Evolutionary conservation across 2,329 filamentous ascomycete species (phyloP), one percentile per base, ranked within the genome.

Genomic region (Stachybotrys chartarum): DNA sequence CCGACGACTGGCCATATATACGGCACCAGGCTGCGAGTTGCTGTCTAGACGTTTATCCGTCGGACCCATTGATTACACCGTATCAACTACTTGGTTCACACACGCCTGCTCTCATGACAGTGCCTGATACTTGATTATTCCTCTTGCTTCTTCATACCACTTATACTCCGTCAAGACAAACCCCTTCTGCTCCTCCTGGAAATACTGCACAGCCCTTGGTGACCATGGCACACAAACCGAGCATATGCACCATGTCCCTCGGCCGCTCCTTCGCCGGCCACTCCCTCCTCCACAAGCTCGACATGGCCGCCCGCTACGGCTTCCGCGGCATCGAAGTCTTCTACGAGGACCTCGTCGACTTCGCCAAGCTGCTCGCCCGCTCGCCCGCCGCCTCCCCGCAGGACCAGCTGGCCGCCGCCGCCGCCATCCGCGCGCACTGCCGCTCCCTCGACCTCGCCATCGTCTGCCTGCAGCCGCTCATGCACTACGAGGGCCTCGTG

Each of bases 171-270:
- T 24, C 24, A 24, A 24, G 24, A 24, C 24, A 24, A 24, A 4
- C 24, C 24, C 24, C 24, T 24, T 24, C 24, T 24, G 24, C 24
- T 24, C 24, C 2, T 24, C 24, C 24, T 24, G 24, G 24, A 24
- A 24, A 24, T 24, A 42, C 10, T 10, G 14, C 35, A 42, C 14
- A 42, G 14, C 14, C 8, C 35, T 42, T 42, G 35, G 10, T 14
- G 62, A 71, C 56, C 32, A 81, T 81, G 78, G 66, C 78, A 58
- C 83, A 78, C 68, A 79, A 78, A 60, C 79, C 86, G 60, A 87
- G 79, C 45, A 91, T 93, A 65, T 85, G 85, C 56, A 88, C 87
- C 59, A 89, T 91, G 79, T 91, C 87, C 51, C 78, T 93, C 1
- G 88, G 89, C 47, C 84, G 87, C 47, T 84, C 83, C 63, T 78